A percentile compares a stretch with the other conserved stretches of the same genome.
Evolutionary conservation across 345 rosid genomes (phyloP).

Genomic region (Trapa incisa): DNA sequence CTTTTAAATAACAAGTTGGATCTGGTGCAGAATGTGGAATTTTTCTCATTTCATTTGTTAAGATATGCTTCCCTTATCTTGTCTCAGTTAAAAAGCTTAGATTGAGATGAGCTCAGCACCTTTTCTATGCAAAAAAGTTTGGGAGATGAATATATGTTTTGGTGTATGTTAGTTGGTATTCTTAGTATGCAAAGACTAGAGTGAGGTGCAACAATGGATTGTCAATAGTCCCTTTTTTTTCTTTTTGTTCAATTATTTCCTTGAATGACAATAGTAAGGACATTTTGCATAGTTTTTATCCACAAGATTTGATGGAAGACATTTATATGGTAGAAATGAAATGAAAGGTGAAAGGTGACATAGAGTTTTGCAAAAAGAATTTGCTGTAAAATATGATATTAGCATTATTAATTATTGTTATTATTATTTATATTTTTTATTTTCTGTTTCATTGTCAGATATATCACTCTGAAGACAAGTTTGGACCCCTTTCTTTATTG

Average conservation of each 20-base stretch:
- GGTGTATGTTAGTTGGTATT: not conserved
- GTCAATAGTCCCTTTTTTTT: too few relatives aligned
- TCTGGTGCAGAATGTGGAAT: not conserved
- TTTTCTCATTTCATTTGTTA: not conserved
- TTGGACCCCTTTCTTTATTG: constrained; percentile 37
- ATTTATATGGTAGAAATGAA: too few relatives aligned
- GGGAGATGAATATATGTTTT: not conserved
- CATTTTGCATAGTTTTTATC: too few relatives aligned
- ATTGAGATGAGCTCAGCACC: not conserved
- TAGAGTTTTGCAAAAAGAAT: too few relatives aligned
- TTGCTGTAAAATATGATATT: too few relatives aligned
- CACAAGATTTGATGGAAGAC: too few relatives aligned
- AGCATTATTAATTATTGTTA: not conserved
- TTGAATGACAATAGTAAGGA: too few relatives aligned
- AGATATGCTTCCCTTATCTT: not conserved
- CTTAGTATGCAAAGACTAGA: not conserved
- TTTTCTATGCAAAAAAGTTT: not conserved
- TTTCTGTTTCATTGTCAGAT: constrained; percentile 35
- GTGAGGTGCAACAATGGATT: not conserved
- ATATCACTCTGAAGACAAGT: constrained; percentile 44
- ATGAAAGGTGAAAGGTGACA: too few relatives aligned
- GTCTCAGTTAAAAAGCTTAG: not conserved
- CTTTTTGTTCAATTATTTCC: too few relatives aligned
- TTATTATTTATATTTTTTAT: not conserved
- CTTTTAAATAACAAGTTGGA: not conserved